Evolutionary conservation across 352 stramenopile species (phyloP), one percentile per base, ranked within the genome.

Genomic region (Phytophthora sp.): DNA sequence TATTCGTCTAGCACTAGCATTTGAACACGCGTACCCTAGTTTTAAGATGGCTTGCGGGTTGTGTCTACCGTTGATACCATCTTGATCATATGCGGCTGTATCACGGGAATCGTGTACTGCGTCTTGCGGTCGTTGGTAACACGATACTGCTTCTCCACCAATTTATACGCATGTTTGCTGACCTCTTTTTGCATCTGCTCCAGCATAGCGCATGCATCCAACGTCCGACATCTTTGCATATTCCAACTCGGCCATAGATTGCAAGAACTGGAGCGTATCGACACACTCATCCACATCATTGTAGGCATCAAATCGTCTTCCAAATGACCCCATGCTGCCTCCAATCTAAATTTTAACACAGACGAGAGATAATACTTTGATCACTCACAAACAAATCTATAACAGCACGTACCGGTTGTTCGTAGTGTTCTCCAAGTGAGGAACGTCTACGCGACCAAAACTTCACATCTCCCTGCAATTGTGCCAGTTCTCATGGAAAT

Each of bases 41-140:
- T 18, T 63, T 33, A 15, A 63, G 3, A 29, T 63, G 56, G 15
- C 35, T 57, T 12, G 20, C n/a, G 35, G 7, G 31, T 24, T 23
- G 26, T 4, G 16, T 41, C 44, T 9, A 31, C 33, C 11, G 24
- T 9, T 9, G 31, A 49, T 7, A 33, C 44, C 33, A 64, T 8
- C 7, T 49, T 45, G 0, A 31, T 20, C 20, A 64, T 18, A n/a
- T 56, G 9, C 24, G 16, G 7, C 4, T 46, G 41, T 21, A 50
- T 9, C 8, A 57, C 33, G 0, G 12, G 7, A 33, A 64, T 23
- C 3, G 9, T 57, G 26, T 50, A 57, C 3, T 16, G 2, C 0
- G 55, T 61, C 23, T 44, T 52, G 7, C 54, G 39, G 16, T 53
- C 41, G 9, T 29, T 62, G 11, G 21, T 42, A 20, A 41, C 31